A percentile compares a stretch with the other conserved stretches of the same genome.
phyloP scores from a whole-genome alignment of 2,329 filamentous ascomycete species.

The Fusarium praegraminearum region DNA sequence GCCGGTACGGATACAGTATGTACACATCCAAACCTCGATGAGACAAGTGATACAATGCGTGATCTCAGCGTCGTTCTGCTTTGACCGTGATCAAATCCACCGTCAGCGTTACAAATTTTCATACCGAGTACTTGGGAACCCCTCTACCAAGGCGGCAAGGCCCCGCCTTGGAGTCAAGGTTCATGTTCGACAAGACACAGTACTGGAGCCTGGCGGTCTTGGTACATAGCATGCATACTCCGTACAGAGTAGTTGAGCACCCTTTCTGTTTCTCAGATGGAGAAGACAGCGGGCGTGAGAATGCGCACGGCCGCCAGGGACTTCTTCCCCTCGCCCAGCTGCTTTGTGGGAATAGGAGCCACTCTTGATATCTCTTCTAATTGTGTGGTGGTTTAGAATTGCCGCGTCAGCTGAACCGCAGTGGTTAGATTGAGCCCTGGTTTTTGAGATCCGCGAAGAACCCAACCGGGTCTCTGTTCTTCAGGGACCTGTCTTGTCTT shows the following conservation, averaged over 20 bases:
- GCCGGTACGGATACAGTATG: not conserved
- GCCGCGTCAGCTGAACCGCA: conserved; percentile 39
- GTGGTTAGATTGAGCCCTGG: conserved; percentile 21
- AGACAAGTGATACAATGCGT: conserved; percentile 14
- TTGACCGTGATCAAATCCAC: conserved; percentile 22
- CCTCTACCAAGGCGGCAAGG: conserved; percentile 16
- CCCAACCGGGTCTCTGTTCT: conserved; percentile 37
- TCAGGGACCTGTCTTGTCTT: conserved; percentile 38
- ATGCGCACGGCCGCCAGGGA: conserved; percentile 29
- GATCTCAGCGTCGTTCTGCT: conserved; percentile 16
- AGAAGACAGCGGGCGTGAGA: conserved; percentile 20
- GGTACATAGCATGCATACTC: not conserved
- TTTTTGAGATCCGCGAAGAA: conserved; percentile 15
- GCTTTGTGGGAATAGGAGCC: conserved; percentile 20
- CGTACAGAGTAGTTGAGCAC: not conserved
- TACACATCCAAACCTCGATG: conserved; percentile 6
- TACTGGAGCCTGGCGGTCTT: conserved; percentile 19
- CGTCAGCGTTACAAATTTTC: conserved; percentile 1
- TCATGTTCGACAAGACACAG: conserved; percentile 9
- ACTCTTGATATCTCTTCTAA: conserved; percentile 12
- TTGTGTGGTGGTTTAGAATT: conserved; percentile 19
- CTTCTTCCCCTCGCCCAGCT: conserved; percentile 14
- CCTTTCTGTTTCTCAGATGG: conserved; percentile 14
- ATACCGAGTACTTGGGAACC: conserved; percentile 26
- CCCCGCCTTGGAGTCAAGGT: conserved; percentile 23